phyloP scores from a whole-genome alignment of 1,139 yeast species.

The Yamadazyma dendronema region DNA sequence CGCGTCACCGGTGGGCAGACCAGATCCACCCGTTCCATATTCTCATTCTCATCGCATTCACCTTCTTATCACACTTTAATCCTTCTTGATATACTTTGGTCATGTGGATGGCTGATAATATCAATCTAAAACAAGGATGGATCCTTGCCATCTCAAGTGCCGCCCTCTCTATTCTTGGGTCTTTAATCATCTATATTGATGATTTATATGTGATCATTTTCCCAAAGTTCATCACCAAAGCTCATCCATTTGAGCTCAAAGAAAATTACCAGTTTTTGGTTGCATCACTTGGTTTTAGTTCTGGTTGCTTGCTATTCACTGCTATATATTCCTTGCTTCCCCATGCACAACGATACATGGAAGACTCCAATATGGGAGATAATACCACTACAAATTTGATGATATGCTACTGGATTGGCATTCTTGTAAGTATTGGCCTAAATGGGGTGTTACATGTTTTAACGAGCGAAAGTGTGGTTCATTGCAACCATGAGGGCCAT shows the following conservation, averaged over 20 bases:
- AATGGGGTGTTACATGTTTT: conserved; percentile 66
- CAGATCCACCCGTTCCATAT: no score
- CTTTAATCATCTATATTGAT: conserved; percentile 54
- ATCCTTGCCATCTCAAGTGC: conserved; percentile 54
- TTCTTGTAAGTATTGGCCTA: conserved; percentile 54
- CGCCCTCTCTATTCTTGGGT: conserved; percentile 57
- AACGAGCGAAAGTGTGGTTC: conserved; percentile 82
- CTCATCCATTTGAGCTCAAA: conserved; percentile 51
- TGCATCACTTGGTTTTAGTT: conserved; percentile 65
- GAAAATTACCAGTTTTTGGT: conserved; percentile 62
- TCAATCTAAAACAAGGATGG: conserved; percentile 49
- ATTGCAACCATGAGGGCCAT: conserved; percentile 65
- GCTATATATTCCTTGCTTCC: conserved; percentile 75
- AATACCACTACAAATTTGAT: conserved; percentile 34
- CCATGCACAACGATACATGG: conserved; percentile 45
- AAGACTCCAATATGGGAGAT: conserved; percentile 14
- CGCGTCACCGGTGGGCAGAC: no score
- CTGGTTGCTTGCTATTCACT: conserved; percentile 78
- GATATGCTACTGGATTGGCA: conserved; percentile 56
- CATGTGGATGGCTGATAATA: background rate
- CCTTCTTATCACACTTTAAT: background rate
- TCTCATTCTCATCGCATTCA: background rate
- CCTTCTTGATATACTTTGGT: no score
- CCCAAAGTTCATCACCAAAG: conserved; percentile 41
- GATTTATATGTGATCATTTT: conserved; percentile 37